These are phyloP conservation scores for Moricandia moricandioides DNA, from an alignment of 345 rosid species.

Conservation along the genomic window DNA sequence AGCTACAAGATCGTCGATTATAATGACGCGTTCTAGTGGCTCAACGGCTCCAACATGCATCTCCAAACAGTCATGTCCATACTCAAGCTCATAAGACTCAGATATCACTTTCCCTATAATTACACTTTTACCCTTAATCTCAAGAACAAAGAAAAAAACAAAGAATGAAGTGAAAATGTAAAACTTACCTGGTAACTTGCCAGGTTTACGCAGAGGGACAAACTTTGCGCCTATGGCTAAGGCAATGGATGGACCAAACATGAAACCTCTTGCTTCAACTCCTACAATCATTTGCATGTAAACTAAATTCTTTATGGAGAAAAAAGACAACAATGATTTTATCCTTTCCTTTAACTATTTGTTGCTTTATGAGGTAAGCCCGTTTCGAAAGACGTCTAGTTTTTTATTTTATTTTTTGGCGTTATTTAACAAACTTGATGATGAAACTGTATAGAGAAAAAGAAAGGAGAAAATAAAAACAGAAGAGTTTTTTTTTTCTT, in stretches of 20 bases:
- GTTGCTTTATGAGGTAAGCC: conserved; percentile 20
- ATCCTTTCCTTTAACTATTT: neutral
- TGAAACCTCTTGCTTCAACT: conserved; percentile 83
- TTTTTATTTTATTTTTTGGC: conserved; percentile 7
- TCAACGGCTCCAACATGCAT: conserved; percentile 80
- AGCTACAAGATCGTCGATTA: conserved; percentile 84
- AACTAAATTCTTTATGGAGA: neutral
- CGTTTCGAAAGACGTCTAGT: neutral
- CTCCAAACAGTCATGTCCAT: conserved; percentile 80
- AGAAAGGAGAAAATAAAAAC: neutral
- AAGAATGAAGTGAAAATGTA: neutral
- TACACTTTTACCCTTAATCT: neutral
- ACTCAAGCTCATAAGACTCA: conserved; percentile 72
- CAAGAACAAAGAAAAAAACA: neutral
- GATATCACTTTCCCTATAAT: conserved; percentile 65
- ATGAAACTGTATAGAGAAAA: conserved; percentile 11
- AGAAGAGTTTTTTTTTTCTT: neutral
- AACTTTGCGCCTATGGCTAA: conserved; percentile 88
- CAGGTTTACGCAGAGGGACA: conserved; percentile 78
- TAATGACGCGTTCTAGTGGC: conserved; percentile 60
- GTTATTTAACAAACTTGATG: conserved; percentile 29
- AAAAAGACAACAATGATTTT: neutral
- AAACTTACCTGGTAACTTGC: conserved; percentile 63
- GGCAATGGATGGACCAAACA: conserved; percentile 82
- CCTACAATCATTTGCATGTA: conserved; percentile 43